Conservation (phyloP, 2,329 filamentous ascomycete species). For the Colletotrichum filicis region DNA sequence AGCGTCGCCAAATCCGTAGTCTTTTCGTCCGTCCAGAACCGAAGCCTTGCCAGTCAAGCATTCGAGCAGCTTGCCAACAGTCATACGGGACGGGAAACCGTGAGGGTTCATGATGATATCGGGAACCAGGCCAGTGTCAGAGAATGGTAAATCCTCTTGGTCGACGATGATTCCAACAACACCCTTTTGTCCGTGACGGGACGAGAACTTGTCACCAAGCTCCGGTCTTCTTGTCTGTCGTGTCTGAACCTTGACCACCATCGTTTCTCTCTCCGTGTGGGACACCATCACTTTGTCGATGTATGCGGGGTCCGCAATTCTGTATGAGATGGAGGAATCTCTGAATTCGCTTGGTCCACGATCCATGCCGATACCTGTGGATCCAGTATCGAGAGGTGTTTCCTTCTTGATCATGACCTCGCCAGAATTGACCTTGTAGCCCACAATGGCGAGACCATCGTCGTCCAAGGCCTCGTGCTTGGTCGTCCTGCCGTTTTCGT, state of each 20-base stretch:
- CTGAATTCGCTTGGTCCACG: conserved; percentile 72
- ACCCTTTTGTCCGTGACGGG: conserved; percentile 97
- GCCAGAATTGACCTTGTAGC: conserved; percentile 79
- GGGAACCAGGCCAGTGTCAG: conserved; percentile 88
- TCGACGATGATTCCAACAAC: conserved; percentile 97
- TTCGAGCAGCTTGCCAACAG: conserved; percentile 96
- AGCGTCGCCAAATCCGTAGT: conserved; percentile 85
- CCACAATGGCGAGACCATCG: conserved; percentile 92
- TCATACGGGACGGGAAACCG: conserved; percentile 99
- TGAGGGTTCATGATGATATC: conserved; percentile 99
- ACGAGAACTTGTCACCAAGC: conserved; percentile 98
- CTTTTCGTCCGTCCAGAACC: conserved; percentile 83
- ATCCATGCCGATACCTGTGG: conserved; percentile 77
- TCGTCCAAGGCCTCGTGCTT: conserved; percentile 80
- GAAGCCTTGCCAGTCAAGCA: conserved; percentile 95
- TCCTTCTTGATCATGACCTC: conserved; percentile 94
- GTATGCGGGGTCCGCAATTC: conserved; percentile 84
- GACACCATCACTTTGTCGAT: conserved; percentile 98
- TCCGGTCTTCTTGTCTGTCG: conserved; percentile 96
- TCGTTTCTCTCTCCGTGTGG: conserved; percentile 85
- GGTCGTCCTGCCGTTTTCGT: conserved; percentile 70
- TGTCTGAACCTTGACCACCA: conserved; percentile 92
- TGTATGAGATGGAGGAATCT: conserved; percentile 80
- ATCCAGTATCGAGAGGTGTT: conserved; percentile 80
- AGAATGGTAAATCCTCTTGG: conserved; percentile 97